phyloP scores from a whole-genome alignment of 768 basidiomycete species.

The Pisolithus sp. region DNA sequence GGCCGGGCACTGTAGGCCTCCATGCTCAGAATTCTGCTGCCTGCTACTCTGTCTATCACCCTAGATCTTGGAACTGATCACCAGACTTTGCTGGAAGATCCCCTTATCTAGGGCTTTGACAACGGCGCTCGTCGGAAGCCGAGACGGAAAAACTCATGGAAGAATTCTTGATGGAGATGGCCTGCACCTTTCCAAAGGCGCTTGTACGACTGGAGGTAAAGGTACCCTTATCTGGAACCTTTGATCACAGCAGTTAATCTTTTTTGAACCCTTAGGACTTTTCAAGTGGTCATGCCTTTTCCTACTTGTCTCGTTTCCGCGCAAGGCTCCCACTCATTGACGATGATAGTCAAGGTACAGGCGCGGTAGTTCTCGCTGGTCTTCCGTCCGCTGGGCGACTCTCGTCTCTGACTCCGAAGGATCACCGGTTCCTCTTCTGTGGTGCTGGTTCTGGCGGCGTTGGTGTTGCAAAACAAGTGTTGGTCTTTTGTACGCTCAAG shows the following conservation, averaged over 20 bases:
- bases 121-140: slow-evolving; percentile 54
- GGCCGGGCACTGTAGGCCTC: neutral
- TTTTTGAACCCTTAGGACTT: too few species aligned
- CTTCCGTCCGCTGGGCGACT: slow-evolving; percentile 84
- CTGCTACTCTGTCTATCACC: slow-evolving; percentile 75
- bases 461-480: too few species aligned
- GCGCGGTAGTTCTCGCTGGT: slow-evolving; percentile 86
- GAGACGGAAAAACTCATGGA: slow-evolving; percentile 86
- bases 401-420: slow-evolving; percentile 52
- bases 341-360: slow-evolving; percentile 81
- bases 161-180: slow-evolving; percentile 83
- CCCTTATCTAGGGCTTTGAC: slow-evolving; percentile 74
- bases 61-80: slow-evolving; percentile 91
- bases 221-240: neutral
- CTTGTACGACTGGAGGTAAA: slow-evolving; percentile 70
- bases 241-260: too few species aligned
- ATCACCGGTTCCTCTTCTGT: slow-evolving; percentile 50
- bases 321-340: slow-evolving; percentile 47
- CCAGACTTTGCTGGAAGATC: slow-evolving; percentile 76
- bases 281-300: slow-evolving; percentile 86
- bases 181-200: slow-evolving; percentile 62
- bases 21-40: slow-evolving; percentile 56
- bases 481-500: too few species aligned
- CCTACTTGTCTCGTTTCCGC: slow-evolving; percentile 72
- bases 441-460: too few species aligned